Percentiles rank a stretch among this genome's conserved stretches.
These are phyloP conservation scores for Schwanniomyces pseudopolymorphus DNA, from an alignment of 805 yeast genomes.

Conservation along the genomic window DNA sequence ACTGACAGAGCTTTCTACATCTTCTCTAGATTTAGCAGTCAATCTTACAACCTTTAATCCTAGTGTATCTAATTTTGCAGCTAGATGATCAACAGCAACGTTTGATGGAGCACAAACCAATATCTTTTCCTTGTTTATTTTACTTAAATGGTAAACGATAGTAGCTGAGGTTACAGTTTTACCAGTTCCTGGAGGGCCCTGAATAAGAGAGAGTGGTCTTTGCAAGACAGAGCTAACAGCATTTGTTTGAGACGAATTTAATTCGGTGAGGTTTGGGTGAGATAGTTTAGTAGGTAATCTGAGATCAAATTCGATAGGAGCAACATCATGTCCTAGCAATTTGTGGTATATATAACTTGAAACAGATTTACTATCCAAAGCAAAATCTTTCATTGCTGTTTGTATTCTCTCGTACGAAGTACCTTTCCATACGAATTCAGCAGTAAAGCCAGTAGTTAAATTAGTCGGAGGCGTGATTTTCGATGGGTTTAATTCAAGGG, in stretches of 20 bases:
- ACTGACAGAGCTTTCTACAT: conserved; percentile 64
- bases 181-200: conserved; percentile 87
- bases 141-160: conserved; percentile 72
- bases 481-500: conserved; percentile 60
- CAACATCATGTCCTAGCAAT: conserved; percentile 77
- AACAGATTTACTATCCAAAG: conserved; percentile 64
- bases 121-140: conserved; percentile 59
- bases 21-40: conserved; percentile 77
- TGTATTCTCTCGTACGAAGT: conserved; percentile 84
- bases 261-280: conserved; percentile 62
- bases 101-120: conserved; percentile 95
- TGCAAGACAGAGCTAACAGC: conserved; percentile 72
- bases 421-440: conserved; percentile 89
- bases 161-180: conserved; percentile 93
- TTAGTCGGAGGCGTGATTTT: conserved; percentile 55
- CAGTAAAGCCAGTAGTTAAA: conserved; percentile 65
- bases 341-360: conserved; percentile 74
- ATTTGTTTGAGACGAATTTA: conserved; percentile 75
- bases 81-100: conserved; percentile 91
- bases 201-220: conserved; percentile 77
- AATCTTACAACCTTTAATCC: conserved; percentile 79
- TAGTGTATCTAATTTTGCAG: conserved; percentile 64
- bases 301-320: conserved; percentile 58
- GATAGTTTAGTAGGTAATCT: conserved; percentile 62
- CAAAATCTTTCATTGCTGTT: conserved; percentile 68